These are phyloP conservation scores for Wickerhamiella allomyrinae DNA, from an alignment of 805 yeast species.

Conservation along the genomic window DNA sequence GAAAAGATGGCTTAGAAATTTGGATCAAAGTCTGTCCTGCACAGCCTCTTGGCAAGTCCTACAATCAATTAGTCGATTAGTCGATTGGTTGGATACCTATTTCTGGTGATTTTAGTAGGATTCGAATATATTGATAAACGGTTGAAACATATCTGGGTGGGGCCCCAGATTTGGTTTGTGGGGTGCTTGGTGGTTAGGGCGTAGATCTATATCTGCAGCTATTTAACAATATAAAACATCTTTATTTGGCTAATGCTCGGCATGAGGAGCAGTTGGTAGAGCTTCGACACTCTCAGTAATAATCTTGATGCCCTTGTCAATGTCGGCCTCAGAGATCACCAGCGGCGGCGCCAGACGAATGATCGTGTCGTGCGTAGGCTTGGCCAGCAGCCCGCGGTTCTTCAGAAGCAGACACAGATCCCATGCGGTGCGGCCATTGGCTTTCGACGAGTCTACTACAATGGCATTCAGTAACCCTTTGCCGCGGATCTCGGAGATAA, in stretches of 20 bases:
- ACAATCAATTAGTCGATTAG: too few relatives aligned
- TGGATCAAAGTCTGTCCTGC: too few relatives aligned
- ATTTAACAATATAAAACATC: not conserved
- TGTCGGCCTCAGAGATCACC: conserved; percentile 77
- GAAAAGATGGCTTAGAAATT: too few relatives aligned
- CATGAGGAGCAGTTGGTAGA: conserved; percentile 22
- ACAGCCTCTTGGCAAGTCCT: too few relatives aligned
- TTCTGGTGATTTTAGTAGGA: too few relatives aligned
- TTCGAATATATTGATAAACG: too few relatives aligned
- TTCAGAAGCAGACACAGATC: conserved; percentile 84
- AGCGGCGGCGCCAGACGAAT: conserved; percentile 94
- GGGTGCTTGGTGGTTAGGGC: too few relatives aligned
- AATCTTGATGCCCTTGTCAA: conserved; percentile 63
- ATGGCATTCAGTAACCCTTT: conserved; percentile 79
- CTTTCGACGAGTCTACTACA: conserved; percentile 71
- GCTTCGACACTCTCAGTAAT: conserved; percentile 46
- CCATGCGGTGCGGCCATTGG: conserved; percentile 91
- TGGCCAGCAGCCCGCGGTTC: conserved; percentile 78
- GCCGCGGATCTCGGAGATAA: conserved; percentile 55
- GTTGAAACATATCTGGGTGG: too few relatives aligned
- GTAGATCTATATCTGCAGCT: too few relatives aligned
- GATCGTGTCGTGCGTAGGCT: conserved; percentile 92
- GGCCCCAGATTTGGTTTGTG: too few relatives aligned
- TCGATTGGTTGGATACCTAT: too few relatives aligned
- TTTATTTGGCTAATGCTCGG: not conserved